Base-by-base conservation (phyloP, 441 rosid genomes). In the Gossypium davidsonii region DNA sequence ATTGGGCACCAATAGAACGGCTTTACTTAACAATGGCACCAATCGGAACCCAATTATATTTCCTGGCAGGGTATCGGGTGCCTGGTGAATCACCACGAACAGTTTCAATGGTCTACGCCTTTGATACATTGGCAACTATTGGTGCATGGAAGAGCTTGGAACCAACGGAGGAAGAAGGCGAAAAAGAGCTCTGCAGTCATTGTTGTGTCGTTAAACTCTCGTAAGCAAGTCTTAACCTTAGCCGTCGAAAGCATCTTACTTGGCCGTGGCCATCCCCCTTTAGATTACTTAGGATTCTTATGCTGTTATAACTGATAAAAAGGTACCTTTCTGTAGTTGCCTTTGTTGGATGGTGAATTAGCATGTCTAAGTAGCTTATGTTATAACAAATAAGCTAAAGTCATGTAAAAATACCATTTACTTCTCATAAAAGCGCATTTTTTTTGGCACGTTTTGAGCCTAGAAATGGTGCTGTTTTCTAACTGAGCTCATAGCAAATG, bases 121-220 rank as follows among this genome's bases (percentile, higher is more conserved):
- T 85, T 60, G 84, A 85, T 62, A 85, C 90, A 0, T 64, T 72
- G 49, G 83, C 81, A 3, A 48, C 53, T 0, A 1, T 23, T 1
- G 20, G 79, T n/a, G 82, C 80, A 3, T 89, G 93, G 88, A 81
- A 37, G 65, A 79, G 82, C 67, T 77, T 70, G 39, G 89, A 83
- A 60, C 85, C 84, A 0, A 10, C 63, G 20, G 80, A 76, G 31
- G 85, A 85, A 18, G 87, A 77, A 5, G 84, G 77, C 2, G 85
- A 82, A 78, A 87, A 84, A 61, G 85, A 83, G 80, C 75, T 89
- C 0, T 86, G 90, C 48, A 77, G 86, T 78, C 93, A 86, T 55
- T 87, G 90, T 28, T 84, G 88, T 67, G 87, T 82, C 0, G 85
- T 85, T 48, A 71, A 74, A 49, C 70, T 74, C 52, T 48, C 73